Base-by-base conservation (phyloP, 2,329 filamentous ascomycete species). In the Penicillium sp. region DNA sequence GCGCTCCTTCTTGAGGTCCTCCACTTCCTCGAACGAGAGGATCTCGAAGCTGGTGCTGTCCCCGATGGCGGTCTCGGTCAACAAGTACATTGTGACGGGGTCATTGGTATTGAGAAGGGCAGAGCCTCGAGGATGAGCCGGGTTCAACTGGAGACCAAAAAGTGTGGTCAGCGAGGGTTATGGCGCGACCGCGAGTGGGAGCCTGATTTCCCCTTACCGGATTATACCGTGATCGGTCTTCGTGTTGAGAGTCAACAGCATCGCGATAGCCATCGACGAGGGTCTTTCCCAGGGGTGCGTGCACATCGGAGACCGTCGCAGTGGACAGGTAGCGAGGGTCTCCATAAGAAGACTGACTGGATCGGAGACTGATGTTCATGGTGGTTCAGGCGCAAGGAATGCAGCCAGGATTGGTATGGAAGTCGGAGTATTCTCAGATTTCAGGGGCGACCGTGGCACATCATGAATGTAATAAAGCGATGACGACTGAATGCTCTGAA, bases 51-150 rank as follows among this genome's bases (percentile, higher is more conserved):
- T 73, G 59, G 83, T 84, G 70, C 89, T 94, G 68, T 98, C 93
- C 44, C 83, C 80, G 45, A 98, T 79, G 14, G 93, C 93, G 14
- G 88, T 97, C 71, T 97, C 91, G 47, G 93, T 90, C 43, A 98
- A 78, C 32, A 98, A 73, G 64, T 97, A 94, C 63, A 95, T 83
- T 55, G 89, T 85, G 30, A 98, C 76, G 0, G 76, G 76, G 55
- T 83, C 80, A 50, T 69, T 73, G 40, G 65, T 56, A 38, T 72
- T 69, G 17, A 69, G 54, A 16, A 67, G 54, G 20, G 60, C 58
- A 4, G 68, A 66, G 48, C 60, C 66, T 33, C 54, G 60, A 10
- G 58, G 59, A 21, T 64, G 59, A 9, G 50, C 42, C 10, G 59
- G 43, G 39, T 86, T 44, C 75, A 79, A 63, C 87, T 86, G 43